Evolutionary conservation across 768 basidiomycete genomes (phyloP), one percentile per base, ranked within the genome.

Genomic region (Chlorophyllum brunneum): DNA sequence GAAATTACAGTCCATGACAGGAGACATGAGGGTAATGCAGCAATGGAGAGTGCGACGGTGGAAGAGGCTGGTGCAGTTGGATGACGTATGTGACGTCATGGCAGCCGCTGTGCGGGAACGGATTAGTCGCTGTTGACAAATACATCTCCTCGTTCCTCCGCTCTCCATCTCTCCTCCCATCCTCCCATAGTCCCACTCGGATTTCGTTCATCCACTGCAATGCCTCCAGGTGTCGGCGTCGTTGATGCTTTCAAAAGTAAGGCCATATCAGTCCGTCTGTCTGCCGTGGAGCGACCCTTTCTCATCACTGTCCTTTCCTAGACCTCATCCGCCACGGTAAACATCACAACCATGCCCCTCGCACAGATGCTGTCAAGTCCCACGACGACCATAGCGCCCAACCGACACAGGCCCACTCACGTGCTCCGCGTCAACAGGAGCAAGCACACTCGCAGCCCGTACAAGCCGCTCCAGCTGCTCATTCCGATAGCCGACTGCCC

Each of bases 231-330:
- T 54, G 66, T 67, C 56, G 77, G 77, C 53, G 86, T 92, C 47
- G 86, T 94, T 61, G 83, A 92, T 69, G 86, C 87, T 18, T 89
- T 94, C 74, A 94, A 92, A 77, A 93, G 91, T 92, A 65, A 34
- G 76, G 6, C 59, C 53, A 29, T 57, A 52, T 58, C 50, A 36
- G 11, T 11, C 51, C 36, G 22, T 53, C 34, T 51, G 55, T 40
- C 48, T 37, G 56, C 57, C 27, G 13, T 5, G 20, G 33, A 22
- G 9, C 16, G 13, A 27, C 49, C 40, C 33, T 33, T 54, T 59
- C 58, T 62, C 46, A 57, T 54, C 49, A 45, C 44, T 55, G 54
- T 62, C 49, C 51, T 54, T 59, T 51, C 36, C 39, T 57, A 90
- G 89, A 86, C 72, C 82, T 92, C 54, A 87, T 92, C 54, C 80